Evolutionary conservation across 176 grass and related monocot species (phyloP).

Genomic region (Alopecurus myosuroides): DNA sequence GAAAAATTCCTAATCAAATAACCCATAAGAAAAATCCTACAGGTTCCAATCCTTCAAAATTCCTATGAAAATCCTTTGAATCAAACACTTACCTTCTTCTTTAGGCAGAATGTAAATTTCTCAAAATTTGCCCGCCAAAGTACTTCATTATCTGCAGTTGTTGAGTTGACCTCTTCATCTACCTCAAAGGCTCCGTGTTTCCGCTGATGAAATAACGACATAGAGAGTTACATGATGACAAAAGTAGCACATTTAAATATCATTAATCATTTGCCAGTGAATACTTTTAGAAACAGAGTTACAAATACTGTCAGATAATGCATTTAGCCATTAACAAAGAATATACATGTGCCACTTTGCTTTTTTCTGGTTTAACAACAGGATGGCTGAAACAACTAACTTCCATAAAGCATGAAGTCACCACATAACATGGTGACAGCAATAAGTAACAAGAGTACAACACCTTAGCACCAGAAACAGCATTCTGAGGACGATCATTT

Average conservation of each 20-base stretch:
- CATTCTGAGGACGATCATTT: slow-evolving; percentile 23
- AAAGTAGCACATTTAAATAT: slow-evolving; percentile 20
- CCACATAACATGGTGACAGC: neutral
- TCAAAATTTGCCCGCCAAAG: slow-evolving; percentile 91
- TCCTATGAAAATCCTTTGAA: neutral
- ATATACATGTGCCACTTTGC: neutral
- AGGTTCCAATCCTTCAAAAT: too few species aligned
- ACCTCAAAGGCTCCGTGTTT: slow-evolving; percentile 59
- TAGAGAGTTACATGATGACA: slow-evolving; percentile 22
- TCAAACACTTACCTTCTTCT: slow-evolving; percentile 56
- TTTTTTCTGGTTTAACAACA: slow-evolving; percentile 15
- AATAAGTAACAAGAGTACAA: slow-evolving; percentile 3
- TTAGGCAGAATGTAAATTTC: slow-evolving; percentile 70
- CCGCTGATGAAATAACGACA: slow-evolving; percentile 43
- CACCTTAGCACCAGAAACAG: slow-evolving; percentile 63
- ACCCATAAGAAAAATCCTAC: too few species aligned
- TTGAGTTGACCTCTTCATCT: slow-evolving; percentile 62
- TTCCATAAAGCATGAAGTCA: neutral
- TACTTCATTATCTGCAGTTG: slow-evolving; percentile 77
- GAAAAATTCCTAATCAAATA: too few species aligned
- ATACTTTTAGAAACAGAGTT: neutral
- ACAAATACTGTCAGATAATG: neutral
- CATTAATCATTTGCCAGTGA: slow-evolving; percentile 13
- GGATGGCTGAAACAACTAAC: slow-evolving; percentile 23
- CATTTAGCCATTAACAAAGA: slow-evolving; percentile 11